Evolutionary conservation across 495 filamentous ascomycete species (phyloP).

Genomic region (Neurospora sp.): DNA sequence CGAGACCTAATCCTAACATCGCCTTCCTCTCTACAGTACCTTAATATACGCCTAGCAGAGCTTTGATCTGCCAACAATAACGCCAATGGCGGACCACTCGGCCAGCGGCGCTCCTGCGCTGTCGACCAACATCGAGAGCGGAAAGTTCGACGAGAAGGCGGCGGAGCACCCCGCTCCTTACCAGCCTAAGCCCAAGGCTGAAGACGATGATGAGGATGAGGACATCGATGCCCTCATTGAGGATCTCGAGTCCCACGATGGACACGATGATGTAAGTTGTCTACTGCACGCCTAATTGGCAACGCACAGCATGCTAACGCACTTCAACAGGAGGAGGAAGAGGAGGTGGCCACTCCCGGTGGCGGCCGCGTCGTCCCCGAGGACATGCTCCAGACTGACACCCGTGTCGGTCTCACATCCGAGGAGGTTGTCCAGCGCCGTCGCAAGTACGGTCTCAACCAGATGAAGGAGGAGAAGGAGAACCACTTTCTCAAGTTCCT

Average conservation of each 20-base stretch:
- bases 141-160: slow-evolving; percentile 48
- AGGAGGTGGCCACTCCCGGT: slow-evolving; percentile 42
- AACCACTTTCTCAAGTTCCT: slow-evolving; percentile 79
- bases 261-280: slow-evolving; percentile 34
- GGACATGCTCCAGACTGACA: slow-evolving; percentile 58
- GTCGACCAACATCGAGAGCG: slow-evolving; percentile 45
- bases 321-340: slow-evolving; percentile 36
- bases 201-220: slow-evolving; percentile 53
- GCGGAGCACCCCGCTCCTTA: slow-evolving; percentile 17
- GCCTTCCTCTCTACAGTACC: neutral
- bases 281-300: neutral
- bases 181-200: slow-evolving; percentile 24
- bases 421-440: slow-evolving; percentile 58
- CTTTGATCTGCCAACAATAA: slow-evolving; percentile 22
- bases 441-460: slow-evolving; percentile 75
- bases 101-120: slow-evolving; percentile 38
- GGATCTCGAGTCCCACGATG: slow-evolving; percentile 71
- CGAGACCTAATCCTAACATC: neutral
- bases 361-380: slow-evolving; percentile 48
- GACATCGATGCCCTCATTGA: slow-evolving; percentile 76
- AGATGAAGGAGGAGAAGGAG: slow-evolving; percentile 82
- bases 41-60: slow-evolving; percentile 20
- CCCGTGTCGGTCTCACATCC: slow-evolving; percentile 57
- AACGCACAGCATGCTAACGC: slow-evolving; percentile 9
- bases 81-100: slow-evolving; percentile 39